These are phyloP conservation scores for Acanthochlamys bracteata DNA, from an alignment of 106 monocot species.

Conservation along the genomic window DNA sequence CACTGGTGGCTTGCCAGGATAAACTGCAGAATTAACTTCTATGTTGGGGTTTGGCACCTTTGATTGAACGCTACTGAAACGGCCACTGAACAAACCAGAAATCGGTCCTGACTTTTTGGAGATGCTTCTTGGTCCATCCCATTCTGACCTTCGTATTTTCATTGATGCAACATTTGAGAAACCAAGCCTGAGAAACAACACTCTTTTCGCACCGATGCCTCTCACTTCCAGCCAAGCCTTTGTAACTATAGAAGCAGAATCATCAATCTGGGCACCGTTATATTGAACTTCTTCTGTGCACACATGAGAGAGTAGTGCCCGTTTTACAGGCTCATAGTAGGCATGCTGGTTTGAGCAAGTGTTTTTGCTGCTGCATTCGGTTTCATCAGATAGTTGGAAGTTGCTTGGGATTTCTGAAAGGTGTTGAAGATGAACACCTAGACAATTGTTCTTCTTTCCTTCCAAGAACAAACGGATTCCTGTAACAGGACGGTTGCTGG, in stretches of 20 bases:
- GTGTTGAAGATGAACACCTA: slow-evolving; percentile 76
- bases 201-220: slow-evolving; percentile 41
- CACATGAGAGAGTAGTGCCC: slow-evolving; percentile 52
- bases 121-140: slow-evolving; percentile 28
- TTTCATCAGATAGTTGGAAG: slow-evolving; percentile 39
- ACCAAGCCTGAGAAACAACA: slow-evolving; percentile 70
- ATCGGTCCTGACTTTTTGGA: slow-evolving; percentile 34
- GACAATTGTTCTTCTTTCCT: slow-evolving; percentile 47
- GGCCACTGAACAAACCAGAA: slow-evolving; percentile 24
- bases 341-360: slow-evolving; percentile 10
- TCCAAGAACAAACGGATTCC: slow-evolving; percentile 66
- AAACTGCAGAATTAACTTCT: slow-evolving; percentile 68
- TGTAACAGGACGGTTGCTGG: slow-evolving; percentile 54
- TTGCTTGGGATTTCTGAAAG: slow-evolving; percentile 34
- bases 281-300: slow-evolving; percentile 63
- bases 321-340: slow-evolving; percentile 53
- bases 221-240: slow-evolving; percentile 69
- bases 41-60: slow-evolving; percentile 21
- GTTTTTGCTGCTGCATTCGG: neutral
- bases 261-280: slow-evolving; percentile 29
- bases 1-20: slow-evolving; percentile 49
- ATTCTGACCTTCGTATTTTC: slow-evolving; percentile 65
- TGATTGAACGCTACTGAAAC: slow-evolving; percentile 23
- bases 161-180: slow-evolving; percentile 58
- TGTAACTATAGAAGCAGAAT: slow-evolving; percentile 52